Conservation (phyloP, 768 basidiomycete species). For the Pisolithus albus region DNA sequence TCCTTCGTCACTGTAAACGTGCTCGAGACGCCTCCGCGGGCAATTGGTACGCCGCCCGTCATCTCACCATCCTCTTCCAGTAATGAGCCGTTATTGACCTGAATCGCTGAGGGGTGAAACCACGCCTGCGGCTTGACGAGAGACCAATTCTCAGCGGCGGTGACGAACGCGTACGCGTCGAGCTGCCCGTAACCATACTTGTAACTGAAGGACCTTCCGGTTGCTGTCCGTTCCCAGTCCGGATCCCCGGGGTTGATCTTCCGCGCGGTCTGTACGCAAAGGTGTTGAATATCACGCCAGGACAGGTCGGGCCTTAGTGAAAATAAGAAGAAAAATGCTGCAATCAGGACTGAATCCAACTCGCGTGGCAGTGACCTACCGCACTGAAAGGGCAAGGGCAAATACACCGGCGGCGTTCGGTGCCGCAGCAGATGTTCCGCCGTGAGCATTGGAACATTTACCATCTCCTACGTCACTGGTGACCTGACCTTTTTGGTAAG, state of each 20-base stretch:
- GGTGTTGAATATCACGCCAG: conserved; percentile 94
- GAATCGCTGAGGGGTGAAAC: conserved; percentile 70
- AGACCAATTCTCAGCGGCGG: conserved; percentile 73
- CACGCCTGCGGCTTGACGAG: conserved; percentile 93
- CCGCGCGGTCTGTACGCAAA: conserved; percentile 71
- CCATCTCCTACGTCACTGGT: conserved; percentile 91
- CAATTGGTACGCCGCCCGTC: conserved; percentile 62
- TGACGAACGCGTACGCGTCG: conserved; percentile 77
- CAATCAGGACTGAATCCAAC: conserved; percentile 4
- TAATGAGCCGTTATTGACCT: conserved; percentile 56
- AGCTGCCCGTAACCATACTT: conserved; percentile 94
- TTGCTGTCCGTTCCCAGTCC: conserved; percentile 83
- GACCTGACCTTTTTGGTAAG: conserved; percentile 45
- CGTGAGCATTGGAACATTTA: conserved; percentile 75
- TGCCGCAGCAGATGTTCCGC: conserved; percentile 96
- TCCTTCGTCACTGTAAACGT: conserved; percentile 59
- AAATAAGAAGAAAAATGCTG: neutral
- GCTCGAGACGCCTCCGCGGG: conserved; percentile 55
- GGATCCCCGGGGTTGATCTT: conserved; percentile 84
- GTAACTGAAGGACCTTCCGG: conserved; percentile 55
- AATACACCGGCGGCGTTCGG: conserved; percentile 94
- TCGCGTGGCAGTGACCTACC: conserved; percentile 40
- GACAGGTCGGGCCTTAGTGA: conserved; percentile 76
- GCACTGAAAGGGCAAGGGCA: conserved; percentile 79
- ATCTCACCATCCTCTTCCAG: conserved; percentile 36